These are phyloP conservation scores for Zea luxurians DNA, from an alignment of 176 grass and related monocot species.

Conservation along the genomic window DNA sequence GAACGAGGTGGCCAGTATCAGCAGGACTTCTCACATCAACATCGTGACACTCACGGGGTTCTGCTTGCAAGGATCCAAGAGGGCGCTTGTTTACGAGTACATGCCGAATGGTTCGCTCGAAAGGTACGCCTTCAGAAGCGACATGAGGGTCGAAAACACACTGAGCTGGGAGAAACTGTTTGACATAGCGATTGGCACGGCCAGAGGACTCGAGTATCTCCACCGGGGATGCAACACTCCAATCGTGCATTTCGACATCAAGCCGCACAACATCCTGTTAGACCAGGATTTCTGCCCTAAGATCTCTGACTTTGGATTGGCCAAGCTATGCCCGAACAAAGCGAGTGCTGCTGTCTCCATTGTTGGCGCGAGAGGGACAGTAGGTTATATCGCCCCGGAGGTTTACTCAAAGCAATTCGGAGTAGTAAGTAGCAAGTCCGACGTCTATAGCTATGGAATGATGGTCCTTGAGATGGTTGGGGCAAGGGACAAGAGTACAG, in stretches of 20 bases:
- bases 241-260: conserved; percentile 41
- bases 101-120: conserved; percentile 51
- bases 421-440: conserved; percentile 32
- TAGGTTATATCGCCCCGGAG: conserved; percentile 39
- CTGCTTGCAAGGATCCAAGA: conserved; percentile 48
- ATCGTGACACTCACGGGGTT: conserved; percentile 51
- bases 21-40: conserved; percentile 52
- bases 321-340: conserved; percentile 21
- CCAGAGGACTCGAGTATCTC: conserved; percentile 45
- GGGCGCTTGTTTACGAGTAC: conserved; percentile 55
- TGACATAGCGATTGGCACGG: conserved; percentile 40
- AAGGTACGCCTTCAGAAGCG: background rate
- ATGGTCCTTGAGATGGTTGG: conserved; percentile 52
- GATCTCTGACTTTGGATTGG: conserved; percentile 30
- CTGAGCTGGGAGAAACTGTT: conserved; percentile 35
- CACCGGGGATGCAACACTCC: conserved; percentile 41
- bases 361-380: conserved; percentile 36
- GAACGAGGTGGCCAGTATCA: conserved; percentile 49
- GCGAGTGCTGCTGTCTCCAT: conserved; percentile 34
- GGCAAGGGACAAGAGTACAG: conserved; percentile 30
- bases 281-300: conserved; percentile 28
- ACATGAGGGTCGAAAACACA: background rate
- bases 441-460: conserved; percentile 56
- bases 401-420: conserved; percentile 41
- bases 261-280: conserved; percentile 34